A percentile compares a stretch with the other conserved stretches of the same genome.
Conservation (phyloP, 306 rosid genomes). For the Castanopsis chinensis region DNA sequence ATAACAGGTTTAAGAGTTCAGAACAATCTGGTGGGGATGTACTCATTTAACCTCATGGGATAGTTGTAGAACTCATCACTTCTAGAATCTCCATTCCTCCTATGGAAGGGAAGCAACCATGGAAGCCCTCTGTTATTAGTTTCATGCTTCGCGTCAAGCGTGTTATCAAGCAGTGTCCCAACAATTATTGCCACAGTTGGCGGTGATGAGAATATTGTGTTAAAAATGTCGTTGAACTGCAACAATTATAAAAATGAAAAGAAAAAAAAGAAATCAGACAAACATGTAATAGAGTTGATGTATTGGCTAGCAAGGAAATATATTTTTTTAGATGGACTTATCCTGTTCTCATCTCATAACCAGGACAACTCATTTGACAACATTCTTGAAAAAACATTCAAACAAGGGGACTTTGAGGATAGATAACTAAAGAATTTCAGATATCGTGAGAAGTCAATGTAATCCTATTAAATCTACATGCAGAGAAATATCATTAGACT, state of each 20-base stretch:
- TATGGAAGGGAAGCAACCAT: constrained; percentile 88
- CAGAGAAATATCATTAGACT: neutral
- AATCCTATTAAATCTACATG: neutral
- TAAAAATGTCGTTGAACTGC: constrained; percentile 83
- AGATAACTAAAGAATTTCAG: neutral
- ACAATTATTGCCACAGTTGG: constrained; percentile 81
- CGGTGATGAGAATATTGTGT: constrained; percentile 87
- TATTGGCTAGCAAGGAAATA: too few species aligned
- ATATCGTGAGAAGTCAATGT: neutral
- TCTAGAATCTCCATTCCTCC: constrained; percentile 70
- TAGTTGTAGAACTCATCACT: constrained; percentile 71
- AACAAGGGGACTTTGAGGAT: neutral
- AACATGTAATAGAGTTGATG: neutral
- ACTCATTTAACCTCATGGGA: constrained; percentile 64
- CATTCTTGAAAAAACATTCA: neutral
- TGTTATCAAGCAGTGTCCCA: constrained; percentile 78
- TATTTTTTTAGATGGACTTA: too few species aligned
- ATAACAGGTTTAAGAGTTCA: constrained; percentile 13
- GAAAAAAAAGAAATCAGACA: constrained; percentile 1
- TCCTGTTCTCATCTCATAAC: too few species aligned
- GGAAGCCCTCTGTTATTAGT: constrained; percentile 66
- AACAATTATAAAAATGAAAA: constrained; percentile 10
- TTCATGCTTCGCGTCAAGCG: constrained; percentile 53
- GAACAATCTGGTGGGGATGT: constrained; percentile 61
- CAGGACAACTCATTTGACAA: too few species aligned